These are phyloP conservation scores for Glarea lozoyensis DNA, from an alignment of 495 filamentous ascomycete genomes.

Conservation along the genomic window DNA sequence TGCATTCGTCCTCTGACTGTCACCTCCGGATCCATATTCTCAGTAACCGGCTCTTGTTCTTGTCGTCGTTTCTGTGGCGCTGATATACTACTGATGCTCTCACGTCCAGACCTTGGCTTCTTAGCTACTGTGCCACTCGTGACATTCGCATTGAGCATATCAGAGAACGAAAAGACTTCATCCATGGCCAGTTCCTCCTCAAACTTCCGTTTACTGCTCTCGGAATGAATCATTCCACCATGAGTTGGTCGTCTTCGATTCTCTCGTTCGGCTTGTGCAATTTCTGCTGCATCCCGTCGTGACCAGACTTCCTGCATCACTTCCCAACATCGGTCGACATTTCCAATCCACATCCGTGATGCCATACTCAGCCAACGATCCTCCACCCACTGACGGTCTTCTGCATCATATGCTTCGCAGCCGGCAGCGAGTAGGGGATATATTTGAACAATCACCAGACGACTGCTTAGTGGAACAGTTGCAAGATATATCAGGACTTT, in stretches of 20 bases:
- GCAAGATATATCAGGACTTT: slow-evolving; percentile 52
- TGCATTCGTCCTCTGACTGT: slow-evolving; percentile 62
- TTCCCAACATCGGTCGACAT: slow-evolving; percentile 54
- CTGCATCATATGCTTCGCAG: slow-evolving; percentile 51
- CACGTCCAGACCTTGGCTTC: slow-evolving; percentile 9
- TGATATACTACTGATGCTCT: background rate
- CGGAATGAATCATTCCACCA: slow-evolving; percentile 10
- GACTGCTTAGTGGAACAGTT: slow-evolving; percentile 52
- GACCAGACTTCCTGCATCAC: slow-evolving; percentile 49
- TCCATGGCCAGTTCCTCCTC: slow-evolving; percentile 18
- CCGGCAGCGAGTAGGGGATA: slow-evolving; percentile 68
- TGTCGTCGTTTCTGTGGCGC: slow-evolving; percentile 8
- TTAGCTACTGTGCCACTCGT: slow-evolving; percentile 2
- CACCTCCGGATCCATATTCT: slow-evolving; percentile 51
- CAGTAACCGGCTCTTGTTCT: slow-evolving; percentile 19
- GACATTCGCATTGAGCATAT: slow-evolving; percentile 12
- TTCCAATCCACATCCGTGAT: slow-evolving; percentile 58
- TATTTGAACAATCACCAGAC: slow-evolving; percentile 67
- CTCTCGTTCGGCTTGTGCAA: slow-evolving; percentile 18
- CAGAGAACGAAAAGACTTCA: slow-evolving; percentile 18
- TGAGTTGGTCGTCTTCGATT: slow-evolving; percentile 14
- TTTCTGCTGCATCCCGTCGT: slow-evolving; percentile 39
- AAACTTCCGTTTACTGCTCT: slow-evolving; percentile 17
- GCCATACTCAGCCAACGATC: slow-evolving; percentile 57
- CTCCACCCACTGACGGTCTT: slow-evolving; percentile 62